Base-by-base conservation (phyloP, 139 green algal species). In the Raphidocelis subcapitata region DNA sequence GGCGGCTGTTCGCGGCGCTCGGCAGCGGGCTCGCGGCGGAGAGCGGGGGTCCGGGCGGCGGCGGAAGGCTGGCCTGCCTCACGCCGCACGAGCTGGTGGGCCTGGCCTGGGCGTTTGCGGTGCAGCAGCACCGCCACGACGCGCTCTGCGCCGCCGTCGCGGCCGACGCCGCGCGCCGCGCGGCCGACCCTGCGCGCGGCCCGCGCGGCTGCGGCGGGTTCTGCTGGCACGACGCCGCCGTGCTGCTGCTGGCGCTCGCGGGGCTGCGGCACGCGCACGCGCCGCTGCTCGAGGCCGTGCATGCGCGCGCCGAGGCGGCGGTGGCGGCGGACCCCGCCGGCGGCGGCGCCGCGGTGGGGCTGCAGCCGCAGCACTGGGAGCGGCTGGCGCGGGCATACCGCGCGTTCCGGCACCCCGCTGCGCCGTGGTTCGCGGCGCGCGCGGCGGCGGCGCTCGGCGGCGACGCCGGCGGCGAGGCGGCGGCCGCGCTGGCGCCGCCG, bases 11-110 rank as follows among this genome's bases (percentile, higher is more conserved):
- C 44, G 69, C 10, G 24, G n/a, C 12, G 61, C 46, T 5, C 57
- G 67, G 70, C 70, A 61, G 21, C 23, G 32, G 1, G 41, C 41
- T 49, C 8, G 41, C 12, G 41, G 8, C 41, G 41, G 8, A 49
- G 41, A 49, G 41, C 41, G 41, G 8, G 8, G 41, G 41, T 49
- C 8, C 41, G 41, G 41, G 41, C 41, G 41, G 8, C 41, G 41
- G 41, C 41, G 41, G 41, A 8, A 3, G 35, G 2, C n/a, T 70
- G 32, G 32, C 32, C 1, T 23, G 21, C 14, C 36, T 77, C 23
- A 77, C 62, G 2, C 21, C 47, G 47, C 70, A 77, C 51, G 70
- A 77, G 70, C 61, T 77, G 14, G 26, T 15, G 32, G 46, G 70
- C 33, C 32, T 77, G 46, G 29, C 47, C 20, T 24, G 21, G 31